A percentile compares a stretch with the other conserved stretches of the same genome.
phyloP scores from a whole-genome alignment of 1,139 yeast species.

The Pichia sp. region DNA sequence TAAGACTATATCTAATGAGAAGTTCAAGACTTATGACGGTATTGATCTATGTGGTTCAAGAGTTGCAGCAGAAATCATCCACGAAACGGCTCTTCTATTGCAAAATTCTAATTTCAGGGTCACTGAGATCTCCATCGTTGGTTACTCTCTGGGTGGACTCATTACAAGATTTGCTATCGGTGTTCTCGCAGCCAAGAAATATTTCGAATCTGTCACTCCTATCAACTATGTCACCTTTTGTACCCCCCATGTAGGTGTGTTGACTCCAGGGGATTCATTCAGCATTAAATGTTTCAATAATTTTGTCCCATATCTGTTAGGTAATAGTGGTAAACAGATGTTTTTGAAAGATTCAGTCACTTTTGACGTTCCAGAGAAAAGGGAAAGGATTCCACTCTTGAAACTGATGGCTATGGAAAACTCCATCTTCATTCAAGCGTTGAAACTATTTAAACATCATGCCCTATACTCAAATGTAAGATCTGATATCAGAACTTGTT shows the following conservation, averaged over 20 bases:
- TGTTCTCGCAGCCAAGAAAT: conserved; percentile 44
- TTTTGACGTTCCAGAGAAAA: conserved; percentile 3
- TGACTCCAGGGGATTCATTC: conserved; percentile 50
- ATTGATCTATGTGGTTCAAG: conserved; percentile 78
- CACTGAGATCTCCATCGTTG: conserved; percentile 58
- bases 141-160: conserved; percentile 81
- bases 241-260: conserved; percentile 76
- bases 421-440: conserved; percentile 53
- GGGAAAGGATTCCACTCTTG: conserved; percentile 41
- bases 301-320: conserved; percentile 55
- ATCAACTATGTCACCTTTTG: conserved; percentile 69
- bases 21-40: conserved; percentile 76
- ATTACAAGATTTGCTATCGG: conserved; percentile 76
- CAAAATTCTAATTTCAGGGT: conserved; percentile 23
- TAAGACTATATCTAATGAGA: conserved; percentile 55
- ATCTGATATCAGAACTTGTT: conserved; percentile 72
- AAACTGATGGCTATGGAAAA: conserved; percentile 49
- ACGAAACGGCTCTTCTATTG: conserved; percentile 34
- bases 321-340: conserved; percentile 66
- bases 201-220: conserved; percentile 39
- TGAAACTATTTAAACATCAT: conserved; percentile 43
- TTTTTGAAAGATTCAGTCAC: conserved; percentile 47
- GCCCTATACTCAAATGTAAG: conserved; percentile 66
- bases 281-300: conserved; percentile 42
- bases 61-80: conserved; percentile 59